Percentiles rank a stretch among this genome's conserved stretches.
These are phyloP conservation scores for Angomonas deanei DNA, from an alignment of 208 protist species.

Conservation along the genomic window DNA sequence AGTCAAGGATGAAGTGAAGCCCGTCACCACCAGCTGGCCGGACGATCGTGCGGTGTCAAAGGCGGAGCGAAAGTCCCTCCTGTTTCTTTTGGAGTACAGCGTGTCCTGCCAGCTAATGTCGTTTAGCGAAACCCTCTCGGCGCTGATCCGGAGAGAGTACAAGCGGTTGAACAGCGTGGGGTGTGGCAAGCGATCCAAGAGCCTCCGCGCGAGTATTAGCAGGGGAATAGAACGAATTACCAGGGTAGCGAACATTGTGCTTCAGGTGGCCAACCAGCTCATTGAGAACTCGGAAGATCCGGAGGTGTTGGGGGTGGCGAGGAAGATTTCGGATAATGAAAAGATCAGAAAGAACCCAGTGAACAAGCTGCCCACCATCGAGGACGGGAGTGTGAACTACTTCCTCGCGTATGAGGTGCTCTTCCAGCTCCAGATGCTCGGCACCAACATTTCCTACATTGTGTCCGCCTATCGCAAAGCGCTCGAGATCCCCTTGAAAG, in stretches of 20 bases:
- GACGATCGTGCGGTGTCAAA: slow-evolving; percentile 9
- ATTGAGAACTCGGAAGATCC: slow-evolving; percentile 27
- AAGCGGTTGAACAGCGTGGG: slow-evolving; percentile 26
- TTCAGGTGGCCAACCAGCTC: slow-evolving; percentile 72
- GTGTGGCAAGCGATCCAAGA: slow-evolving; percentile 15
- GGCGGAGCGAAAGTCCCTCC: slow-evolving; percentile 39
- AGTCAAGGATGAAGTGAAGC: not conserved
- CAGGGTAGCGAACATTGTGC: slow-evolving; percentile 65
- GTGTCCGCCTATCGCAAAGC: slow-evolving; percentile 41
- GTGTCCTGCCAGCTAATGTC: slow-evolving; percentile 84
- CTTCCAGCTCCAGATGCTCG: slow-evolving; percentile 80
- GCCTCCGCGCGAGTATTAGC: slow-evolving; percentile 22
- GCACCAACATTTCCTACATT: slow-evolving; percentile 62
- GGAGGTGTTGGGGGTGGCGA: slow-evolving; percentile 19
- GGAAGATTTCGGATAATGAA: slow-evolving; percentile 20
- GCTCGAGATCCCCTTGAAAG: slow-evolving; percentile 49
- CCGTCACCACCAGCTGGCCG: not conserved
- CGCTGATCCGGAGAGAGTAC: slow-evolving; percentile 64
- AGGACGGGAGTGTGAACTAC: slow-evolving; percentile 46
- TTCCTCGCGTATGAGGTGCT: slow-evolving; percentile 78
- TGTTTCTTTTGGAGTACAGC: slow-evolving; percentile 73
- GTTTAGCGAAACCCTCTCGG: slow-evolving; percentile 50
- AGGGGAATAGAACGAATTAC: slow-evolving; percentile 39
- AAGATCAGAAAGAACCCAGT: slow-evolving; percentile 48
- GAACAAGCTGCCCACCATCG: slow-evolving; percentile 54